Evolutionary conservation across 306 rosid species (phyloP).

Genomic region (Castanopsis chinensis): DNA sequence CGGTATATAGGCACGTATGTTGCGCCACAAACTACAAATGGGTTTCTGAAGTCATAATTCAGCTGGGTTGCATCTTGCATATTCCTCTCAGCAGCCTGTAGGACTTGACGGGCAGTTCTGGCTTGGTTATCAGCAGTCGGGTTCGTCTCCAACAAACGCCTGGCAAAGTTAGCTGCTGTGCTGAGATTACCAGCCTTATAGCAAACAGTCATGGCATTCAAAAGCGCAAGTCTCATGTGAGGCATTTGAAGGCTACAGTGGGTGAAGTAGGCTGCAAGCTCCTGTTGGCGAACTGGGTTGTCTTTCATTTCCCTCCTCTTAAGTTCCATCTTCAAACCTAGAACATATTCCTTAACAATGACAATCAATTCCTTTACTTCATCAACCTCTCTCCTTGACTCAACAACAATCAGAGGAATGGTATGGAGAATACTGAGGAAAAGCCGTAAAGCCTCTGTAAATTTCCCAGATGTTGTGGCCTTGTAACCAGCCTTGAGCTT

Average conservation of each 20-base stretch:
- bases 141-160: constrained; percentile 83
- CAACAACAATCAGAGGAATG: constrained; percentile 81
- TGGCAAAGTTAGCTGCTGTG: constrained; percentile 78
- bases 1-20: constrained; percentile 85
- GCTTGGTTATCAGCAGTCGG: constrained; percentile 80
- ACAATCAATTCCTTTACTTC: constrained; percentile 82
- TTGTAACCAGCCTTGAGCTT: constrained; percentile 85
- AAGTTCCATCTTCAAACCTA: constrained; percentile 79
- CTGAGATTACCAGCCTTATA: constrained; percentile 80
- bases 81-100: constrained; percentile 85
- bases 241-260: constrained; percentile 92
- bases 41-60: constrained; percentile 86
- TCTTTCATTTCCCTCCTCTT: constrained; percentile 74
- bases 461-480: constrained; percentile 77
- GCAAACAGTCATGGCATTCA: constrained; percentile 69
- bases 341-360: constrained; percentile 75
- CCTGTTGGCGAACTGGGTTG: constrained; percentile 70
- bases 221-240: constrained; percentile 83
- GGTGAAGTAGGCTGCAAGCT: constrained; percentile 96
- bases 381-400: constrained; percentile 90
- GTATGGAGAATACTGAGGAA: constrained; percentile 72
- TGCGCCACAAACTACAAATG: constrained; percentile 86
- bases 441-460: constrained; percentile 64
- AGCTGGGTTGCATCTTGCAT: constrained; percentile 67
- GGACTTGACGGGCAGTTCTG: constrained; percentile 84